These are phyloP conservation scores for Cladosporium sp. DNA, from an alignment of 2,329 filamentous ascomycete genomes.

Conservation along the genomic window DNA sequence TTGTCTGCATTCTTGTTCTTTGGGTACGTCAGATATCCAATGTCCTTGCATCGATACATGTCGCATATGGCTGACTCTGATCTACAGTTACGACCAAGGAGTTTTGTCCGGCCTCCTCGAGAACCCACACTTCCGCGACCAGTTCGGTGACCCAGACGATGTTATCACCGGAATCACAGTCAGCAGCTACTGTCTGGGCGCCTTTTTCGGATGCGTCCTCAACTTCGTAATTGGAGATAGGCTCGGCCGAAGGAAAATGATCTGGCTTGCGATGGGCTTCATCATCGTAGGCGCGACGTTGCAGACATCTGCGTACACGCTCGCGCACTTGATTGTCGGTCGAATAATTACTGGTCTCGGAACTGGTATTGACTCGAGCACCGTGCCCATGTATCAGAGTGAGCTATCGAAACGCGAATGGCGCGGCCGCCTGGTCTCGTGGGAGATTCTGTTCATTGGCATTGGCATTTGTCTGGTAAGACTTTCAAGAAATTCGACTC, in stretches of 20 bases:
- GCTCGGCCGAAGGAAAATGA: conserved; percentile 32
- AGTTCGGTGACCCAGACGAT: conserved; percentile 18
- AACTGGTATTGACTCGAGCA: conserved; percentile 36
- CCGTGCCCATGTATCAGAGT: conserved; percentile 34
- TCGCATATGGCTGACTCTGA: not conserved
- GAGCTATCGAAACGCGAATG: conserved; percentile 23
- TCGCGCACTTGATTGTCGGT: conserved; percentile 39
- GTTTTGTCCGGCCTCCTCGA: conserved; percentile 20
- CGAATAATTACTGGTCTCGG: conserved; percentile 42
- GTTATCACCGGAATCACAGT: conserved; percentile 33
- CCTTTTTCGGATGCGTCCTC: conserved; percentile 33
- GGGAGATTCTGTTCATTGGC: conserved; percentile 26
- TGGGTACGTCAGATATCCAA: conserved; percentile 6
- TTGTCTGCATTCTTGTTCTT: conserved; percentile 21
- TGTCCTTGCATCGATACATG: too few relatives aligned
- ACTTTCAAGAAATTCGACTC: not conserved
- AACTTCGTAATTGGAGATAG: conserved; percentile 33
- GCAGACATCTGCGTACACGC: conserved; percentile 36
- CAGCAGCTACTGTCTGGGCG: conserved; percentile 33
- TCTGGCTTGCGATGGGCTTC: conserved; percentile 37
- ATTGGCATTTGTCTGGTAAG: conserved; percentile 20
- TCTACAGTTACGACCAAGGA: conserved; percentile 15
- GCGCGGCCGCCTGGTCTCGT: conserved; percentile 24
- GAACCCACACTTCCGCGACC: conserved; percentile 19
- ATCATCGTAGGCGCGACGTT: conserved; percentile 37